Evolutionary conservation across 2,329 filamentous ascomycete species (phyloP), one percentile per base, ranked within the genome.

Genomic region (Boeremia lycopersici): DNA sequence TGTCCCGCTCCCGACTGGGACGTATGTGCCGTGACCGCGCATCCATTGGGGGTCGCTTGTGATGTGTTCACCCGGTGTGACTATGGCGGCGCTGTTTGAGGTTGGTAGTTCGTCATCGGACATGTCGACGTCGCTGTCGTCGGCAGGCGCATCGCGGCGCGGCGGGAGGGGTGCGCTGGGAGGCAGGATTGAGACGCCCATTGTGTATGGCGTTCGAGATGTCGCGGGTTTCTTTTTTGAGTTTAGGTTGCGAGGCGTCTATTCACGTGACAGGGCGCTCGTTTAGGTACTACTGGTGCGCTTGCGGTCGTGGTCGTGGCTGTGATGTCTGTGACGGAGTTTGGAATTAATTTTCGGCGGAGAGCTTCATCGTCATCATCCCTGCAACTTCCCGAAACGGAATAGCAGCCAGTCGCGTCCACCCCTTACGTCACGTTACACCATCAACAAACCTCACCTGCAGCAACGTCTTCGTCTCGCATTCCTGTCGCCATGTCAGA

Each of bases 31-130:
- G 78, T 99, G 95, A 68, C 95, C 95, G 78, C 92, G 78, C 93
- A 98, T 98, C 91, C 91, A 98, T 81, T 97, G 92, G n/a, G 91
- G 84, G 76, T 97, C 92, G 61, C 88, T 85, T 10, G 93, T 97
- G 65, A 98, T 90, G 57, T 89, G 79, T 72, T 96, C 90, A 69
- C 93, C 95, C 0, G 93, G 93, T 0, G 93, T 96, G 64, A 96
- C 88, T 63, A 97, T 89, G 39, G 77, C 76, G 31, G 73, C 75
- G 23, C 53, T 55, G 36, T 60, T 48, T 1, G 62, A 70, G 54
- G 62, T 62, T 2, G 67, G 59, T 13, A 71, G 47, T 34, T 70
- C 65, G 47, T 76, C 76, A 56, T 81, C 79, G 42, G 77, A 76
- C 71, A 81, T 78, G 30, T 79, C 78, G 53, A 76, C 66, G 57